Evolutionary conservation across 2,329 filamentous ascomycete genomes (phyloP), one percentile per base, ranked within the genome.

Genomic region (Hypoxylon sp.): DNA sequence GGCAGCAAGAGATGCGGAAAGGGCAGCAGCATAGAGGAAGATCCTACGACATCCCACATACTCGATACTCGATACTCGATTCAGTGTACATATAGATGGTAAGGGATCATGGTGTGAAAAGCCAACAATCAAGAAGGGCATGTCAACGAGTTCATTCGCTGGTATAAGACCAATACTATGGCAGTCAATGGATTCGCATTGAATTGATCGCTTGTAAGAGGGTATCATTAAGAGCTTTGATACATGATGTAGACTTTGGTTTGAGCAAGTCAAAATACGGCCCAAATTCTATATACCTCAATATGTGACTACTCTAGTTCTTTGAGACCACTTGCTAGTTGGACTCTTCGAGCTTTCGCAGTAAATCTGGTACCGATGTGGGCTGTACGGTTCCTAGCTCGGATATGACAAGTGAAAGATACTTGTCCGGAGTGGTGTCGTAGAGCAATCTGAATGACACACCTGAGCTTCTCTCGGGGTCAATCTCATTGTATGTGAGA

Each of bases 401-500:
- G 2, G 91, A 97, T 38, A 97, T 85, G 29, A 99, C 87, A 71
- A 92, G 89, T 27, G 90, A 87, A 59, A 97, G 86, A 66, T 91
- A 92, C 63, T 90, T 88, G 3, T 90, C 89, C 9, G 88, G 89
- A 1, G 94, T 99, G 36, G 93, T 90, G 70, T 99, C 94, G 67
- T 96, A 97, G 72, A 97, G 84, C 53, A 97, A 80, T 12, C 82
- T 72, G 67, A 84, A 82, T 3, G 71, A 73, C 27, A 75, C 75
- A 12, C 74, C 72, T 11, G 78, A 75, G 73, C 73, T 90, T 79
- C 71, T 88, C 83, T 72, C 90, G 66, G 70, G 92, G 80, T 73
- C 91, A 56, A 97, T 87, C 75, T 99, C 94, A 70, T 99, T 99
- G 65, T 91, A 87, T 30, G 94, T 93, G 60, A 97, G 90, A 16